phyloP scores from a whole-genome alignment of 1,284 basidiomycete species.

The Heterobasidion parviporum region DNA sequence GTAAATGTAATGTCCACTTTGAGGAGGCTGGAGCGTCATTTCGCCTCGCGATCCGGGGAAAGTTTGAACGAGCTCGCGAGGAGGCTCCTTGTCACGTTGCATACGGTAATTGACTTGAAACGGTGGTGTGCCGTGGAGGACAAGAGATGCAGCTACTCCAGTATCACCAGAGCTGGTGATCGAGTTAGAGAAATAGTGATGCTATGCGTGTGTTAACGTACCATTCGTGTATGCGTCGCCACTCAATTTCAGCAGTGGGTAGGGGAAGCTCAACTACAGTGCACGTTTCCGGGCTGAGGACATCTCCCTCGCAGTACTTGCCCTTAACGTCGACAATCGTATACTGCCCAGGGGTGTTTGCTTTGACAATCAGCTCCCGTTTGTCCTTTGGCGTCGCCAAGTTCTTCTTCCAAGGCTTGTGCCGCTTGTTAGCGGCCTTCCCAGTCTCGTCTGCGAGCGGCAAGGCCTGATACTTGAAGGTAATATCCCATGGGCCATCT shows the following conservation, averaged over 20 bases:
- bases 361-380: constrained; percentile 43
- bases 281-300: constrained; percentile 76
- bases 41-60: constrained; percentile 76
- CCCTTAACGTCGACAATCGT: constrained; percentile 68
- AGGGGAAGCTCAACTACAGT: constrained; percentile 66
- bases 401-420: constrained; percentile 55
- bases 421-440: constrained; percentile 27
- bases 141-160: constrained; percentile 81
- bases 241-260: constrained; percentile 79
- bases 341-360: constrained; percentile 74
- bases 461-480: constrained; percentile 51
- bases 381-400: constrained; percentile 40
- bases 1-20: constrained; percentile 87
- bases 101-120: constrained; percentile 79
- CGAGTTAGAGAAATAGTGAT: neutral
- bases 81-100: constrained; percentile 60
- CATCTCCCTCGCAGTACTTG: constrained; percentile 70
- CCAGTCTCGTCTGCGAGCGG: constrained; percentile 22
- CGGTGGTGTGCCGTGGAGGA: constrained; percentile 85
- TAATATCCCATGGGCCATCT: constrained; percentile 64
- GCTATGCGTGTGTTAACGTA: constrained; percentile 23
- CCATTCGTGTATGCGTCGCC: constrained; percentile 91
- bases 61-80: constrained; percentile 48
- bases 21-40: constrained; percentile 80
- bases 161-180: constrained; percentile 80